Evolutionary conservation across 306 rosid genomes (phyloP), one percentile per base, ranked within the genome.

Genomic region (Acacia acuminata): DNA sequence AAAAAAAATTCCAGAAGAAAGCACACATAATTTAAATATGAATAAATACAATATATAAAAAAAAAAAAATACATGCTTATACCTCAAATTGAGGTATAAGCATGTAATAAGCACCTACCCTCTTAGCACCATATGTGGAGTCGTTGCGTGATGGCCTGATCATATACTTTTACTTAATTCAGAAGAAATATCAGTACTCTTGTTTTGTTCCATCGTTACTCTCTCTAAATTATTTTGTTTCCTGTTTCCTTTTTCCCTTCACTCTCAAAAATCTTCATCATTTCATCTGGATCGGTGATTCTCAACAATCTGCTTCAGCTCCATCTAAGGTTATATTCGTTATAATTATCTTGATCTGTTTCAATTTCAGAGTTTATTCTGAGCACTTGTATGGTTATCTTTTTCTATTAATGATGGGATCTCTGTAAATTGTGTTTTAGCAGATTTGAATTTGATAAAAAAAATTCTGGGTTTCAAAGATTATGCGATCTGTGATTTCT

Each of bases 321-420:
- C 47, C 7, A 61, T 71, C 84, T 71, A 79, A 76, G 84, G 88
- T 82, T 61, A 53, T 48, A 1, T 48, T 58, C 74, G 17, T 8
- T 9, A 12, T 40, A 20, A 9, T 20, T 69, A 16, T n/a, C 45
- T 69, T 24, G 14, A 20, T 69, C 12, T 71, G 48, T 13, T 50
- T 72, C 42, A 1, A 40, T 51, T 73, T 27, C 40, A 13, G 68
- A 7, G 34, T 22, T 11, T 17, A 44, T 6, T 73, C 27, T 38
- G 69, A 38, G 64, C n/a, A 25, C 65, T 34, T 47, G 75, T 1
- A 8, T 48, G 24, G 24, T 61, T 82, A 24, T 64, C 14, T 14
- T 45, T 27, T 13, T 2, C 17, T 27, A 1, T 19, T 30, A 11
- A 27, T 64, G 42, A 7, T 30, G 15, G 19, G 64, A 75, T 63